A percentile compares a stretch with the other conserved stretches of the same genome.
These are phyloP conservation scores for Tylopilus balloui DNA, from an alignment of 768 basidiomycete genomes.

Conservation along the genomic window DNA sequence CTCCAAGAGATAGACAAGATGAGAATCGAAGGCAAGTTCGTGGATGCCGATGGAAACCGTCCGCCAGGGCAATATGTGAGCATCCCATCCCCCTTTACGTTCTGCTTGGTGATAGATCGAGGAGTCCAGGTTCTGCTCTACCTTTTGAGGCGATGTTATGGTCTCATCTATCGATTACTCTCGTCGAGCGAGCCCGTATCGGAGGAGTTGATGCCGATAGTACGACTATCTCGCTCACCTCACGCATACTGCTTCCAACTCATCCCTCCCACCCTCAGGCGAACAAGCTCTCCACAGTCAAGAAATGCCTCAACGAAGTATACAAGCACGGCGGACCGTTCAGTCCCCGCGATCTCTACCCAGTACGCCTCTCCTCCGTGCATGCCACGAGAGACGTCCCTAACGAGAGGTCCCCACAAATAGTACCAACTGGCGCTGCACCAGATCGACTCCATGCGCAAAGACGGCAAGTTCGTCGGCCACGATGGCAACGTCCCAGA, in stretches of 20 bases:
- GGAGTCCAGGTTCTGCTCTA: conserved; percentile 77
- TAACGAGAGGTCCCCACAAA: conserved; percentile 1
- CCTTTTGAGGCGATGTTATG: conserved; percentile 90
- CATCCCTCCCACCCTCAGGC: conserved; percentile 48
- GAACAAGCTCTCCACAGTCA: conserved; percentile 93
- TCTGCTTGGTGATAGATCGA: neutral
- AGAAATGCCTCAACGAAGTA: conserved; percentile 95
- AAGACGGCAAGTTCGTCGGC: conserved; percentile 91
- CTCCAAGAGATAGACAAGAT: conserved; percentile 96
- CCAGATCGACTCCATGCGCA: conserved; percentile 90
- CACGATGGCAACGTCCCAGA: conserved; percentile 88
- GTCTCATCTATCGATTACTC: conserved; percentile 87
- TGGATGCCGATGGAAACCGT: conserved; percentile 87
- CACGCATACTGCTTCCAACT: neutral
- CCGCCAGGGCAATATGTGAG: conserved; percentile 94
- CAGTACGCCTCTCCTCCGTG: conserved; percentile 50
- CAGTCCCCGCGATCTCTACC: conserved; percentile 87
- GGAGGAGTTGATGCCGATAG: conserved; percentile 96
- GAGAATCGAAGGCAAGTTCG: conserved; percentile 95
- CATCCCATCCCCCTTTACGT: neutral
- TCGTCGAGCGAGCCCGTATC: conserved; percentile 96
- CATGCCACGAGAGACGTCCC: conserved; percentile 1
- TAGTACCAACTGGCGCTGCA: conserved; percentile 93
- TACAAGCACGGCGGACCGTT: conserved; percentile 93
- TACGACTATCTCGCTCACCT: conserved; percentile 34